These are phyloP conservation scores for Royoungia palumana DNA, from an alignment of 768 basidiomycete species.

Conservation along the genomic window DNA sequence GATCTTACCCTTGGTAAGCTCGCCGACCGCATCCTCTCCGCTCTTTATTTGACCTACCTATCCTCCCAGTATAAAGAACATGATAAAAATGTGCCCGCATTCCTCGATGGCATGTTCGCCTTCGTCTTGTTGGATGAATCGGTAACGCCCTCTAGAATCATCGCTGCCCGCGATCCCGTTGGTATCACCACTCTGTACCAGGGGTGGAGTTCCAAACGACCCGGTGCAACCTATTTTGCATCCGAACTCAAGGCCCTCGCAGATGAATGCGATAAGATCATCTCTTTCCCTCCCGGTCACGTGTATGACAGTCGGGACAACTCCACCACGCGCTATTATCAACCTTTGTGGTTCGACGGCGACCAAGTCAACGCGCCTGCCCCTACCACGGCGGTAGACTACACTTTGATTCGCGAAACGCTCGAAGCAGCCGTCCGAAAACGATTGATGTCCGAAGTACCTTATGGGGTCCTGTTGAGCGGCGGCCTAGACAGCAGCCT, in stretches of 20 bases:
- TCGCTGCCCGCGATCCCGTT: constrained; percentile 95
- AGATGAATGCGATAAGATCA: constrained; percentile 91
- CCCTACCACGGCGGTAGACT: constrained; percentile 60
- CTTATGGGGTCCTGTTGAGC: constrained; percentile 93
- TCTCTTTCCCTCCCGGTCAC: constrained; percentile 96
- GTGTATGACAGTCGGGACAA: constrained; percentile 85
- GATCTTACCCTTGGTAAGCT: constrained; percentile 80
- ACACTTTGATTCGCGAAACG: constrained; percentile 68
- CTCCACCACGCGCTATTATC: constrained; percentile 79
- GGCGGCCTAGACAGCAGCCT: constrained; percentile 95
- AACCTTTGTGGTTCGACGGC: constrained; percentile 87
- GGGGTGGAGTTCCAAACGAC: constrained; percentile 83
- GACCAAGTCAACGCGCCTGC: constrained; percentile 61
- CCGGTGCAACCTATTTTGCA: constrained; percentile 85
- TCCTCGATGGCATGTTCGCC: constrained; percentile 98
- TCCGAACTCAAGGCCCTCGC: constrained; percentile 92
- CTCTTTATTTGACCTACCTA: not conserved
- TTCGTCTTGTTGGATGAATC: constrained; percentile 96
- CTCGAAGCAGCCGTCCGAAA: constrained; percentile 93
- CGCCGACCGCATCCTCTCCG: constrained; percentile 7
- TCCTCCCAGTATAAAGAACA: constrained; percentile 72
- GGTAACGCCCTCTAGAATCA: constrained; percentile 81
- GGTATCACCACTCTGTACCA: constrained; percentile 99
- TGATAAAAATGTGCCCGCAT: constrained; percentile 68
- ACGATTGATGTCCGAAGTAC: constrained; percentile 96